Base-by-base conservation (phyloP, 163 green algal genomes). In the Chlamydomonas reinhardtii region DNA sequence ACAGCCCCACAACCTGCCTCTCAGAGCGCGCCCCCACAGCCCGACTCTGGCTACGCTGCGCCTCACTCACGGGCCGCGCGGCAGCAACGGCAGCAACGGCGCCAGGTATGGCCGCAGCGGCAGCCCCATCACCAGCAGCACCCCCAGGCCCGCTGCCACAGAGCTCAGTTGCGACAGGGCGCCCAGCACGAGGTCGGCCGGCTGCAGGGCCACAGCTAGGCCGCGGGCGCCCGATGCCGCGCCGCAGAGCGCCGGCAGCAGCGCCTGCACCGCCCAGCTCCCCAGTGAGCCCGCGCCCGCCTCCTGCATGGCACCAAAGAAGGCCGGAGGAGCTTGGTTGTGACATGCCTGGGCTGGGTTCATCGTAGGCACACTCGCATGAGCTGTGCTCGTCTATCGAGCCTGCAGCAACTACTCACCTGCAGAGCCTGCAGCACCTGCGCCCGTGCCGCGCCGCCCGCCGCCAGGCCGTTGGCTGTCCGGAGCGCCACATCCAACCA, bases 401-500 rank as follows among this genome's bases (percentile, higher is more conserved):
- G n/a, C n/a, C n/a, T n/a, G n/a, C n/a, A n/a, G n/a, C n/a, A 22
- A 29, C 14, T 27, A 25, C 14, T 66, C 29, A 86, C 80, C 80
- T 79, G 54, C 56, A 86, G 34, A 17, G 80, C 27, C 27, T 27
- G 25, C 25, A 86, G 80, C 34, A 86, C 69, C 25, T 86, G 80
- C 27, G 37, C 54, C 25, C 70, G 34, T 0, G 54, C 80, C 8
- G 35, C 34, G 3, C 52, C 35, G 70, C 32, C 70, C 31, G 15
- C 32, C 9, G 32, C 73, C 2, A 86, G 69, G 15, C 80, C 80
- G 29, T 39, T 59, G 1, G 80, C 70, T 6, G 70, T 80, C 3
- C 80, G 69, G 27, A 86, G 6, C 32, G 80, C 80, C 35, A 86
- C 70, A 2, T 79, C 70, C 11, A 54, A 34, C 80, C 80, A 86